Percentiles rank a stretch among this genome's conserved stretches.
These are phyloP conservation scores for Didymellaceae sp. DNA, from an alignment of 2,329 filamentous ascomycete genomes.

Conservation along the genomic window DNA sequence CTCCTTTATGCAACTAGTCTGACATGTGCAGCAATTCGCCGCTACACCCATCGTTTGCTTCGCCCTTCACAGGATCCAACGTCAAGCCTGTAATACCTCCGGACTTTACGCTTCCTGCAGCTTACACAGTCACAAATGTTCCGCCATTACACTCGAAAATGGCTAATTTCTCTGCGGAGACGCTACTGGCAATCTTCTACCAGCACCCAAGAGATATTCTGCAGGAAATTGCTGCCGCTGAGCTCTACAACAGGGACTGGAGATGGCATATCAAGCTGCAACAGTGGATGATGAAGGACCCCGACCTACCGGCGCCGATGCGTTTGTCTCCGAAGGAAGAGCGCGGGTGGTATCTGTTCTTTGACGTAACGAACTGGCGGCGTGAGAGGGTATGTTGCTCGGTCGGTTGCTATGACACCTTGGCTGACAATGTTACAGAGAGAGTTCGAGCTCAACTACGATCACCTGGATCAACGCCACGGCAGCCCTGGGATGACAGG, in stretches of 20 bases:
- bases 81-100: conserved; percentile 64
- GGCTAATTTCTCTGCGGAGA: conserved; percentile 67
- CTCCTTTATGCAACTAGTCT: conserved; percentile 14
- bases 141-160: conserved; percentile 66
- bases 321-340: conserved; percentile 56
- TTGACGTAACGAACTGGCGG: conserved; percentile 61
- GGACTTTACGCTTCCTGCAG: conserved; percentile 67
- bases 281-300: conserved; percentile 63
- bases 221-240: conserved; percentile 69
- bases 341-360: conserved; percentile 62
- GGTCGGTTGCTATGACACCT: background rate
- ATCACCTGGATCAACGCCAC: conserved; percentile 56
- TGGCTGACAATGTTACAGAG: conserved; percentile 45
- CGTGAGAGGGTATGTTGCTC: conserved; percentile 54
- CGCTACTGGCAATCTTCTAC: conserved; percentile 74
- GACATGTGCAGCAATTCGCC: conserved; percentile 54
- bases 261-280: conserved; percentile 61
- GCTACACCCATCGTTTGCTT: conserved; percentile 68
- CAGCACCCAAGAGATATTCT: conserved; percentile 69
- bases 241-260: conserved; percentile 63
- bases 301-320: conserved; percentile 52
- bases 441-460: conserved; percentile 61
- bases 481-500: conserved; percentile 42
- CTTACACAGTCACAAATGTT: conserved; percentile 71
- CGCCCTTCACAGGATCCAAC: conserved; percentile 66